A percentile compares a stretch with the other conserved stretches of the same genome.
phyloP scores from a whole-genome alignment of 2,329 filamentous ascomycete genomes.

The Ophiosphaerella narmari region DNA sequence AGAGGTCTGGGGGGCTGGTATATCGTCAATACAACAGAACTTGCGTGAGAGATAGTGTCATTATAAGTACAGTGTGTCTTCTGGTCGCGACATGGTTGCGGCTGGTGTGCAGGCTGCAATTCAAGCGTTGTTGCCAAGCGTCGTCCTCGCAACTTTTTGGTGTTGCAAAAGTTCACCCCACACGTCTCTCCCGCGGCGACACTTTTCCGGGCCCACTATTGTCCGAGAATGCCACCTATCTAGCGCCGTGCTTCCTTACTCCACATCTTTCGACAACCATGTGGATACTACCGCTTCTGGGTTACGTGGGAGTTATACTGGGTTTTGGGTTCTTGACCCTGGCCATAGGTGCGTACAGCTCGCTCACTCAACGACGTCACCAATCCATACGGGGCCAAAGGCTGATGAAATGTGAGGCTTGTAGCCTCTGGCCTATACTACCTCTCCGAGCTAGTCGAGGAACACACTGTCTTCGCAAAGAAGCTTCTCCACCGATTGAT shows the following conservation, averaged over 20 bases:
- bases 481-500: slow-evolving; percentile 84
- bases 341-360: slow-evolving; percentile 70
- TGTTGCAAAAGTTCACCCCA: slow-evolving; percentile 20
- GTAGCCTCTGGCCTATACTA: slow-evolving; percentile 97
- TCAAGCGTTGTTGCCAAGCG: slow-evolving; percentile 12
- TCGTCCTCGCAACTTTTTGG: slow-evolving; percentile 32
- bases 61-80: slow-evolving; percentile 79
- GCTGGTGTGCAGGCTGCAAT: slow-evolving; percentile 1
- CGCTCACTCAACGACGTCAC: no score
- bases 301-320: slow-evolving; percentile 82
- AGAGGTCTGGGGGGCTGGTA: slow-evolving; percentile 85
- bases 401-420: not conserved
- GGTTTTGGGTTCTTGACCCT: slow-evolving; percentile 95
- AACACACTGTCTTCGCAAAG: slow-evolving; percentile 92
- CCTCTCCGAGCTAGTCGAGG: slow-evolving; percentile 95
- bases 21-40: slow-evolving; percentile 7
- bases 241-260: slow-evolving; percentile 19
- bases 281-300: slow-evolving; percentile 94
- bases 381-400: not conserved
- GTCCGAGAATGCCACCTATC: slow-evolving; percentile 30
- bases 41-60: slow-evolving; percentile 10
- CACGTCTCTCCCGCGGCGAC: slow-evolving; percentile 14
- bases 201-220: slow-evolving; percentile 13
- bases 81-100: slow-evolving; percentile 87
- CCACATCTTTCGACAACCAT: slow-evolving; percentile 56